These are phyloP conservation scores for Daedalea quercina DNA, from an alignment of 768 basidiomycete genomes.

Conservation along the genomic window DNA sequence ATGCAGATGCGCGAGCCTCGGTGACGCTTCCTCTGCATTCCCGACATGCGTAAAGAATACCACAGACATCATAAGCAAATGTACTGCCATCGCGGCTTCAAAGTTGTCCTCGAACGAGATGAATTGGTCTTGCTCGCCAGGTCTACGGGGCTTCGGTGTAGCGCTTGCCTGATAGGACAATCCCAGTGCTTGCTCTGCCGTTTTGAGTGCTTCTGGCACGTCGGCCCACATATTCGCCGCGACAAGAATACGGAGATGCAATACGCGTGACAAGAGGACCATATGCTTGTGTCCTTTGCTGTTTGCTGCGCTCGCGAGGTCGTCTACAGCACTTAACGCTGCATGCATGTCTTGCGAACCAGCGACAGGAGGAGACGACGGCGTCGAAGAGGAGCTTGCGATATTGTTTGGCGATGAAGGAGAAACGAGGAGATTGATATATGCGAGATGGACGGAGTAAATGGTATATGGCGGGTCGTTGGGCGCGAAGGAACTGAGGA, in stretches of 20 bases:
- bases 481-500: constrained; percentile 38
- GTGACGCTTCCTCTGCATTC: constrained; percentile 37
- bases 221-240: constrained; percentile 48
- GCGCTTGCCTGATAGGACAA: constrained; percentile 25
- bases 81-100: constrained; percentile 40
- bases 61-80: constrained; percentile 56
- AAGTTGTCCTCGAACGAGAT: constrained; percentile 27
- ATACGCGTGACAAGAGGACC: constrained; percentile 42
- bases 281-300: constrained; percentile 35
- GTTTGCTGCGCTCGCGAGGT: constrained; percentile 25
- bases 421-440: constrained; percentile 39
- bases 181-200: constrained; percentile 45
- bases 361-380: constrained; percentile 6
- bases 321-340: constrained; percentile 23
- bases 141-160: constrained; percentile 15
- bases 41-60: constrained; percentile 59
- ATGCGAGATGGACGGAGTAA: constrained; percentile 50
- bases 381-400: constrained; percentile 9
- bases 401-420: constrained; percentile 19
- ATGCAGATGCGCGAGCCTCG: constrained; percentile 53
- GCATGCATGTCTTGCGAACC: constrained; percentile 23
- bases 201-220: constrained; percentile 39
- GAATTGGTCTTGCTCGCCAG: constrained; percentile 12
- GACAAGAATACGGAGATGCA: constrained; percentile 52
- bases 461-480: constrained; percentile 45